Base-by-base conservation (phyloP, 129 eudicot species). In the Lonicera japonica region DNA sequence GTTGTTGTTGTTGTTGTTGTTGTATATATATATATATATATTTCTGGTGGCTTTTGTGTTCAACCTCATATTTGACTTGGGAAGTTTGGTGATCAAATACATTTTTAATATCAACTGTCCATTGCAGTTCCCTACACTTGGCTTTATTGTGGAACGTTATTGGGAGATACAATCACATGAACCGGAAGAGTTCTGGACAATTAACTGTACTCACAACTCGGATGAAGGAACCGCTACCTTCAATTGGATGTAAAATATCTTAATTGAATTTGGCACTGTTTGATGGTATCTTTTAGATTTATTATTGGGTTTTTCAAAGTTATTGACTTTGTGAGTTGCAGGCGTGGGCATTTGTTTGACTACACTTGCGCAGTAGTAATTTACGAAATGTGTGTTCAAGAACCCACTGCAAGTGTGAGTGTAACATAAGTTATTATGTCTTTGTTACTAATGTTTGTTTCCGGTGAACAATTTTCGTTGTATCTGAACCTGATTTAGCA, bases 81-180 rank as follows among this genome's bases (percentile, higher is more conserved):
- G 40, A 50, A 54, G 45, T 25, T 61, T 12, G 34, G 24, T 72
- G 63, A 60, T 63, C n/a, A n/a, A 68, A 12, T 53, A 59, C 25
- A 25, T 43, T 1, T 56, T 60, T 34, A 20, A 64, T 66, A 21
- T 29, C 6, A 6, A 29, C 64, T 15, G 24, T 61, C 18, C 50
- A 22, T 73, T 64, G 64, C 82, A 91, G 98, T 91, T 91, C 69
- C 98, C 98, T 62, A 91, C 98, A 5, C 78, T 91, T 58, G 98
- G 98, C 39, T 91, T 91, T 80, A 79, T 91, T 51, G 98, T 91
- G 71, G 98, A 91, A 72, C 77, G 98, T 19, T 91, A 82, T 72
- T 91, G 98, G 98, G 98, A 91, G 72, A 91, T 77, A 65, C 88
- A 84, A 78, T 74, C 98, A 66, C 98, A 91, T 66, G 96, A 91